Conservation (phyloP, 1,284 basidiomycete genomes). For the Fistulinella staudtii region DNA sequence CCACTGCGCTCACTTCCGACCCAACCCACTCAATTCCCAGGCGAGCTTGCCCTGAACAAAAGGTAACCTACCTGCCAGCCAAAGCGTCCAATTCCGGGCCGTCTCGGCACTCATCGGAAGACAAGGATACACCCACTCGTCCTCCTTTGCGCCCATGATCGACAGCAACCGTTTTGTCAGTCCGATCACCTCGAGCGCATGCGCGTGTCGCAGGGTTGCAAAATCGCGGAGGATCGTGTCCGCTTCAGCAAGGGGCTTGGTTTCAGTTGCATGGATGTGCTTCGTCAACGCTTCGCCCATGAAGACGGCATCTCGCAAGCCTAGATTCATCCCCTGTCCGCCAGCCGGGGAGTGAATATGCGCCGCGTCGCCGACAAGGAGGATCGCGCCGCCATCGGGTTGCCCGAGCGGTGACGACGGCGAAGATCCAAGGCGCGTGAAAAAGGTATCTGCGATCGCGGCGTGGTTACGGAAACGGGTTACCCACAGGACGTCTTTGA, state of each 20-base stretch:
- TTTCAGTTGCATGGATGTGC: slow-evolving; percentile 18
- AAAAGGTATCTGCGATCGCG: slow-evolving; percentile 34
- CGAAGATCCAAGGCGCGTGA: slow-evolving; percentile 23
- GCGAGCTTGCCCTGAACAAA: slow-evolving; percentile 14
- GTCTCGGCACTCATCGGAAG: slow-evolving; percentile 17
- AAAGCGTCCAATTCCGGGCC: slow-evolving; percentile 18
- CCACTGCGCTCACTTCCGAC: slow-evolving; percentile 17
- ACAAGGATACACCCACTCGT: slow-evolving; percentile 17
- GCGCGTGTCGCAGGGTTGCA: slow-evolving; percentile 14
- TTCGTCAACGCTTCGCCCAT: slow-evolving; percentile 28
- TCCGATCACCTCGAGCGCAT: slow-evolving; percentile 22
- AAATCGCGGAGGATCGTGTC: slow-evolving; percentile 22
- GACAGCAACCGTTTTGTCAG: slow-evolving; percentile 24
- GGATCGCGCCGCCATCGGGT: slow-evolving; percentile 19
- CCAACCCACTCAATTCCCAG: slow-evolving; percentile 29
- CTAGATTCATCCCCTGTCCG: slow-evolving; percentile 49
- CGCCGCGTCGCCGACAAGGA: slow-evolving; percentile 43
- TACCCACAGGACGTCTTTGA: slow-evolving; percentile 36
- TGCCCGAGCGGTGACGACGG: neutral
- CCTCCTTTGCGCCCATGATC: slow-evolving; percentile 10
- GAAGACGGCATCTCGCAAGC: slow-evolving; percentile 40
- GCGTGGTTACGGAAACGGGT: slow-evolving; percentile 40
- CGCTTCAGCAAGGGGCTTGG: slow-evolving; percentile 11
- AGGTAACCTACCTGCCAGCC: slow-evolving; percentile 15
- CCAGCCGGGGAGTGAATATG: slow-evolving; percentile 45